A percentile compares a stretch with the other conserved stretches of the same genome.
Evolutionary conservation across 305 asterid species (phyloP).

Genomic region (Fraxinus baroniana): DNA sequence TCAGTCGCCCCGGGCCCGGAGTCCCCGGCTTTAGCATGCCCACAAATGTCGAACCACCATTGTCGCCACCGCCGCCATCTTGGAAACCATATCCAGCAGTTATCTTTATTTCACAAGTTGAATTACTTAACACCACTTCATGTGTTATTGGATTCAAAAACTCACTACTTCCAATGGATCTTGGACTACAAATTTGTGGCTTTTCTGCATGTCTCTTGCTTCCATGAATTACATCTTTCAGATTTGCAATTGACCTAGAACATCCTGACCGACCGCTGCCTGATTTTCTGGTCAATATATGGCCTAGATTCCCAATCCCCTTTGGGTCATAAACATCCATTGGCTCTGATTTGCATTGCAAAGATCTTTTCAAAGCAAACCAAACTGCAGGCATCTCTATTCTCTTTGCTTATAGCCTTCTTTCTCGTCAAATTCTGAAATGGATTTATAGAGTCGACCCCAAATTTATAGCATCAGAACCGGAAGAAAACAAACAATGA

Average conservation of each 20-base stretch:
- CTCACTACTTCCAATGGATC: constrained; percentile 89
- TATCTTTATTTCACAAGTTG: constrained; percentile 75
- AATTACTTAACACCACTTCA: constrained; percentile 62
- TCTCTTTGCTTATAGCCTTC: neutral
- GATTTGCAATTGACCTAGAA: constrained; percentile 65
- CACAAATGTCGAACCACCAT: constrained; percentile 37
- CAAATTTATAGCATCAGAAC: neutral
- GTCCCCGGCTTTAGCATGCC: constrained; percentile 72
- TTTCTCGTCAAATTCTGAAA: neutral
- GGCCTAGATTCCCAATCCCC: constrained; percentile 27
- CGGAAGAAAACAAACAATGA: neutral
- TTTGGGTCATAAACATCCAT: constrained; percentile 58
- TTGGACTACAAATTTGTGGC: constrained; percentile 76
- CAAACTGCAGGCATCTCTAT: constrained; percentile 79
- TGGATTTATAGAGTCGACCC: neutral
- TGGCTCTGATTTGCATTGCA: constrained; percentile 66
- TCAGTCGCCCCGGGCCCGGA: constrained; percentile 54
- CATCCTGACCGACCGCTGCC: constrained; percentile 63
- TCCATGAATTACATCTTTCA: constrained; percentile 66
- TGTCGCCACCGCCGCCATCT: constrained; percentile 29
- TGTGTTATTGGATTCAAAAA: constrained; percentile 81
- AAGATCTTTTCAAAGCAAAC: constrained; percentile 69
- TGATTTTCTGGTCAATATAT: constrained; percentile 50
- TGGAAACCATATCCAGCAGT: constrained; percentile 37
- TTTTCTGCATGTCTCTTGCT: constrained; percentile 82